These are phyloP conservation scores for Stachybotrys echinatus DNA, from an alignment of 2,329 filamentous ascomycete genomes.

Conservation along the genomic window DNA sequence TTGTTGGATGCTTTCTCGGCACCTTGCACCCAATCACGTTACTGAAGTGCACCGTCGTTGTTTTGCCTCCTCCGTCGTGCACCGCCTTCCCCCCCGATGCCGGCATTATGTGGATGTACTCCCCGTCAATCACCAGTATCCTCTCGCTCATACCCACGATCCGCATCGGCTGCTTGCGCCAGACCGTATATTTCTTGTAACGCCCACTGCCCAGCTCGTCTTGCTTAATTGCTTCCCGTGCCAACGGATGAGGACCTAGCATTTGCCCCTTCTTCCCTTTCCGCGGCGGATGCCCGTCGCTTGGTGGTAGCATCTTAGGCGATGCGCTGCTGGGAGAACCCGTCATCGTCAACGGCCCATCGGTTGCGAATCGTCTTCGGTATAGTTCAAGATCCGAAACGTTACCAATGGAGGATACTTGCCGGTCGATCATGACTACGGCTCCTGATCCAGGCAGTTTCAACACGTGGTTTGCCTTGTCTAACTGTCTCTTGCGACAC, in stretches of 20 bases:
- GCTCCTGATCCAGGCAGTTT: slow-evolving; percentile 71
- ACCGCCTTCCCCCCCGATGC: slow-evolving; percentile 60
- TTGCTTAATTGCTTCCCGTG: slow-evolving; percentile 56
- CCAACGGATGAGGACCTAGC: slow-evolving; percentile 60
- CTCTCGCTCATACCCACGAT: slow-evolving; percentile 72
- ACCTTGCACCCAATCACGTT: slow-evolving; percentile 80
- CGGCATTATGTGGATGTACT: slow-evolving; percentile 83
- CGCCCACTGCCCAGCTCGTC: slow-evolving; percentile 53
- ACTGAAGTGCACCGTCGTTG: slow-evolving; percentile 76
- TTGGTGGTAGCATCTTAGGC: slow-evolving; percentile 54
- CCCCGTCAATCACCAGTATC: slow-evolving; percentile 73
- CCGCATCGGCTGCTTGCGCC: slow-evolving; percentile 77
- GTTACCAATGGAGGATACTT: slow-evolving; percentile 72
- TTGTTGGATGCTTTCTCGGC: slow-evolving; percentile 71
- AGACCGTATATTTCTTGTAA: slow-evolving; percentile 75
- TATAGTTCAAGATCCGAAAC: slow-evolving; percentile 71
- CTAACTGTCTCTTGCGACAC: slow-evolving; percentile 71
- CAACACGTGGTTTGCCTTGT: slow-evolving; percentile 74
- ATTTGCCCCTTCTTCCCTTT: slow-evolving; percentile 50
- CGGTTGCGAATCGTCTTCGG: slow-evolving; percentile 68
- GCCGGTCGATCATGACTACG: slow-evolving; percentile 70
- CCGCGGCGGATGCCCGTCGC: slow-evolving; percentile 36
- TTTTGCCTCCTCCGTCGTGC: slow-evolving; percentile 61
- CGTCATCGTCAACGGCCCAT: slow-evolving; percentile 63
- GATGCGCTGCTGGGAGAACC: slow-evolving; percentile 66